Evolutionary conservation across 2,329 filamentous ascomycete species (phyloP), one percentile per base, ranked within the genome.

Genomic region (Paracoccidioides lutzii): DNA sequence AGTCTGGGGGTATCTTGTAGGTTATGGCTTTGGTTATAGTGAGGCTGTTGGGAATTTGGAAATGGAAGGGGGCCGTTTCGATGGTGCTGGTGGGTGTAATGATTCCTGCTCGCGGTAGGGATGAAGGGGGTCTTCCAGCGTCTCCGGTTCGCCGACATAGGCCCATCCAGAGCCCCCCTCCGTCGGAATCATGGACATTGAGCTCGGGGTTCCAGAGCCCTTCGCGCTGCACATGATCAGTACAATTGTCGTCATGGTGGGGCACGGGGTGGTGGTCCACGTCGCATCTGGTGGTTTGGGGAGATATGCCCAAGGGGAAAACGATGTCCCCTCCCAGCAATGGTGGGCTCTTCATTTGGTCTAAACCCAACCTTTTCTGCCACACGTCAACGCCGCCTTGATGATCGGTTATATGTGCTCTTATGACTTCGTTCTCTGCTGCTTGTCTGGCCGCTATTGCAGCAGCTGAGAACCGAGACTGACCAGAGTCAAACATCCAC

Each of bases 311-410:
- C 67, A 80, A 81, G 38, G 89, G 87, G 67, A 96, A 95, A 32
- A 78, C 76, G 55, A 97, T 79, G 61, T 95, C 87, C 56, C 77
- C 74, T 55, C 91, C 91, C 9, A 95, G 81, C 90, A 97, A 94
- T 8, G 91, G 91, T 43, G 91, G 91, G 44, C 78, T 79, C 32
- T 77, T 77, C 73, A 82, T 79, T 32, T 76, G 62, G 50, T 63
- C 64, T 12, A 61, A 57, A n/a, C 60, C 61, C 10, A 57, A 48
- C 33, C 61, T 58, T 43, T 61, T 61, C 53, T 63, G 61, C 63
- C 62, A 59, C 15, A 57, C 58, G 50, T 55, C 44, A 3, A 48
- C 5, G 30, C 30, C 30, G 12, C 30, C 45, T n/a, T 46, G 44
- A 37, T 15, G 46, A 3, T 10, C 32, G 14, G 22, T 9, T 32